Evolutionary conservation across 2,329 filamentous ascomycete species (phyloP).

Genomic region (Colletotrichum agaves): DNA sequence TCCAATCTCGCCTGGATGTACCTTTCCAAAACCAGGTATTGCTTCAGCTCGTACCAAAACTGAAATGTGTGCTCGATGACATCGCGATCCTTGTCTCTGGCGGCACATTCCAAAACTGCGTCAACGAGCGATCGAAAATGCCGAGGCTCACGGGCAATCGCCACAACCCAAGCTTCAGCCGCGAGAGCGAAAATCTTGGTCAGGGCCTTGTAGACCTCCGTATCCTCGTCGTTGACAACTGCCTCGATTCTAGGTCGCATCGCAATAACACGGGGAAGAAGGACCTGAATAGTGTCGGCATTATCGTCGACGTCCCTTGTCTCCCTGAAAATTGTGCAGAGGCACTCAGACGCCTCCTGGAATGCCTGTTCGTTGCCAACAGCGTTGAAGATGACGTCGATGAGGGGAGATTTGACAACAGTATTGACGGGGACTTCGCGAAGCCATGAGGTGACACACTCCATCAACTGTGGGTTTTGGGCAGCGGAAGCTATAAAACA

Average conservation of each 20-base stretch:
- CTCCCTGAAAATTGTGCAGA: constrained; percentile 91
- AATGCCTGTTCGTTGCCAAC: constrained; percentile 81
- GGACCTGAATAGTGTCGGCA: constrained; percentile 79
- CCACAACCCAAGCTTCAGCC: constrained; percentile 92
- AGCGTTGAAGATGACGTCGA: constrained; percentile 83
- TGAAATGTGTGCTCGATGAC: constrained; percentile 93
- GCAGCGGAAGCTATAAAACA: constrained; percentile 72
- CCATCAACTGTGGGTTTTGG: constrained; percentile 88
- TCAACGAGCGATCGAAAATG: constrained; percentile 90
- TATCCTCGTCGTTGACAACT: constrained; percentile 82
- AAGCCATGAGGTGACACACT: constrained; percentile 97
- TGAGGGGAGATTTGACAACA: constrained; percentile 85
- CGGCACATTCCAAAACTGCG: constrained; percentile 89
- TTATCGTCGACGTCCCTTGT: constrained; percentile 95
- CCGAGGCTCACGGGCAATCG: constrained; percentile 84
- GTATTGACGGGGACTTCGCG: constrained; percentile 87
- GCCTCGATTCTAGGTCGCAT: constrained; percentile 81
- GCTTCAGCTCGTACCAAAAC: constrained; percentile 99
- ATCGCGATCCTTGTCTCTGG: constrained; percentile 87
- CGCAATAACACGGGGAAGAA: constrained; percentile 84
- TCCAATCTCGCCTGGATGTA: constrained; percentile 85
- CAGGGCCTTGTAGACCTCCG: constrained; percentile 85
- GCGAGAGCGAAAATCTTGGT: constrained; percentile 93
- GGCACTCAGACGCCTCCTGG: constrained; percentile 88
- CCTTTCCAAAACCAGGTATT: constrained; percentile 90